Base-by-base conservation (phyloP, 1,139 yeast genomes). In the Yamadazyma kanchanaburiensis region DNA sequence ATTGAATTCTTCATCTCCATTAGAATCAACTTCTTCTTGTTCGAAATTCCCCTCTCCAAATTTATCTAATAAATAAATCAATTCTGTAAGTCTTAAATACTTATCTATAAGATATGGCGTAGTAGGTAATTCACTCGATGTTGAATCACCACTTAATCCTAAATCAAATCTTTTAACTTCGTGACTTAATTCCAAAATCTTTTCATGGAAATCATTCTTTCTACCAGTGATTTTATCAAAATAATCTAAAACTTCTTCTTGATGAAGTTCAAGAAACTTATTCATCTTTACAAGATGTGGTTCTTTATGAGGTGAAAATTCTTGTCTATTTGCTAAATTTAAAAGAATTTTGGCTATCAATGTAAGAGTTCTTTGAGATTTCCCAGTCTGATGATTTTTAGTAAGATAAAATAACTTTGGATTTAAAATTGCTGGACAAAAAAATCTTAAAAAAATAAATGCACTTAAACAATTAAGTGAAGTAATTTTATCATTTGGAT, bases 391-490 rank as follows among this genome's bases (percentile, higher is more conserved):
- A 46, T 84, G 91, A 27, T 73, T 68, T 34, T 75, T 72, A 1
- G 87, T 75, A 29, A 91, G 64, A 39, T 80, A 79, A 51, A 87
- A 88, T 27, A 87, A 57, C 47, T 87, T 87, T 0, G 97, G 97
- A 47, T 87, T 88, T 46, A 91, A 61, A 24, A 91, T 74, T 0
- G 95, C 95, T 0, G 97, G 97, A 48, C 96, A 89, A 44, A 87
- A 78, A 51, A 86, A 88, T 38, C 97, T 64, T 39, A 91, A 60
- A 52, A 91, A 91, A 14, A 91, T 61, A 47, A 91, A 84, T 1
- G 95, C 89, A 16, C 94, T 76, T 21, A 89, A 62, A 34, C 94
- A 83, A 47, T 88, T 80, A 34, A 81, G 55, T 1, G 84, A 69
- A 1, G 77, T 67, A 5, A 64, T 64, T 14, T 59, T 58, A 45